These are phyloP conservation scores for Lithocarpus polystachyus DNA, from an alignment of 306 rosid species.

Conservation along the genomic window DNA sequence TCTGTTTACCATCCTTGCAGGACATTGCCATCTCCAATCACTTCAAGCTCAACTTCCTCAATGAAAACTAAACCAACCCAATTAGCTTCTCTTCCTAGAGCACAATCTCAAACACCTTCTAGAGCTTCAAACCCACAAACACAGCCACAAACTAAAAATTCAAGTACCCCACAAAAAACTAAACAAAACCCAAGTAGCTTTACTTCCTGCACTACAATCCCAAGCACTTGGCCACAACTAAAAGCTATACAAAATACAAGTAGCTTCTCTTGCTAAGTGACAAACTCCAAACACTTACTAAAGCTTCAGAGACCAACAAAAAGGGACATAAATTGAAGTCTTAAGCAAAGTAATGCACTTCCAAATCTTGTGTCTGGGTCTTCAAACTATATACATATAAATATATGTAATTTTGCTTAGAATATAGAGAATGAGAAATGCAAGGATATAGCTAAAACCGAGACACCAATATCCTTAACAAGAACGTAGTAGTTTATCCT, in stretches of 20 bases:
- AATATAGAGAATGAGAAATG: slow-evolving; percentile 2
- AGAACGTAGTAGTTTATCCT: slow-evolving; percentile 29
- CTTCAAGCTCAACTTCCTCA: slow-evolving; percentile 13
- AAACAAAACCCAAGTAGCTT: slow-evolving; percentile 6
- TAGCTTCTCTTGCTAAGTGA: slow-evolving; percentile 12
- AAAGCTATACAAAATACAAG: not conserved
- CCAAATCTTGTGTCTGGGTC: slow-evolving; percentile 14
- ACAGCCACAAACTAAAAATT: slow-evolving; percentile 1
- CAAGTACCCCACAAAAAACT: not conserved
- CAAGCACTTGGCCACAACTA: slow-evolving; percentile 1
- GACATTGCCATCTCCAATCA: slow-evolving; percentile 65
- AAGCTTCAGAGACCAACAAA: slow-evolving; percentile 17
- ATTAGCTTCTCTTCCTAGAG: slow-evolving; percentile 1
- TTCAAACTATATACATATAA: not conserved
- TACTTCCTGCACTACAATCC: not conserved
- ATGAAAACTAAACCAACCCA: slow-evolving; percentile 24
- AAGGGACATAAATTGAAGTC: slow-evolving; percentile 2
- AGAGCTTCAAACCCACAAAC: slow-evolving; percentile 15
- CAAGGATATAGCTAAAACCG: slow-evolving; percentile 10
- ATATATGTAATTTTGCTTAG: not conserved
- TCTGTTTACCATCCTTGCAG: slow-evolving; percentile 95
- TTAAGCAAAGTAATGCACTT: not conserved
- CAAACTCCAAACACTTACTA: not conserved
- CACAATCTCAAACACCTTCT: not conserved
- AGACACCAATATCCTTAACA: slow-evolving; percentile 23